Evolutionary conservation across 2,329 filamentous ascomycete genomes (phyloP).

Genomic region (Alternaria panax): DNA sequence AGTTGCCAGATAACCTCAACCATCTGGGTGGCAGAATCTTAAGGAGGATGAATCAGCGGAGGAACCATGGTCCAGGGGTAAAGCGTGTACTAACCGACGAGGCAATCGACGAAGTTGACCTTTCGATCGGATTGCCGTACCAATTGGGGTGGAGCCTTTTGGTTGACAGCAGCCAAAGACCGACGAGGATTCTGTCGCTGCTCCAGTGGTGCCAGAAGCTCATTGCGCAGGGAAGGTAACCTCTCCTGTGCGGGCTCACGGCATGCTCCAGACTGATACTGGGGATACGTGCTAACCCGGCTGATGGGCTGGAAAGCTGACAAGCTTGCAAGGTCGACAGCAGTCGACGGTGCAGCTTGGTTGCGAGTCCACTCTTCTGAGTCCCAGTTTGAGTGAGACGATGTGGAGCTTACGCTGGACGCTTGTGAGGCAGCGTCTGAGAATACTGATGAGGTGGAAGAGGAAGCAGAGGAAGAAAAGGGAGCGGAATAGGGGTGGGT

Average conservation of each 20-base stretch:
- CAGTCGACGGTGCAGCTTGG: conserved; percentile 29
- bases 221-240: conserved; percentile 44
- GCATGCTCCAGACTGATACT: conserved; percentile 50
- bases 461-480: conserved; percentile 76
- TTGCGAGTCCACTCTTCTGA: conserved; percentile 46
- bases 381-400: conserved; percentile 64
- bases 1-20: conserved; percentile 97
- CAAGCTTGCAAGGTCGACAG: conserved; percentile 32
- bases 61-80: conserved; percentile 45
- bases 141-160: conserved; percentile 74
- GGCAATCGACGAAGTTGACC: conserved; percentile 92
- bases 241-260: conserved; percentile 41
- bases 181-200: conserved; percentile 69
- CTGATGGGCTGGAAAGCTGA: conserved; percentile 43
- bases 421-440: conserved; percentile 73
- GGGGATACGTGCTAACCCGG: conserved; percentile 47
- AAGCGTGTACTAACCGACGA: conserved; percentile 80
- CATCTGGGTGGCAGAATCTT: conserved; percentile 97
- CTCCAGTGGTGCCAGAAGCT: conserved; percentile 64
- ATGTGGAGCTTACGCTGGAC: conserved; percentile 69
- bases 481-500: conserved; percentile 71
- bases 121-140: conserved; percentile 90
- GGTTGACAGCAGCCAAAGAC: conserved; percentile 62
- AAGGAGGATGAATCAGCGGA: conserved; percentile 37
- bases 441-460: conserved; percentile 79